A percentile compares a stretch with the other conserved stretches of the same genome.
phyloP scores from a whole-genome alignment of 129 eudicot genomes.

The Pittosporum tobira region DNA sequence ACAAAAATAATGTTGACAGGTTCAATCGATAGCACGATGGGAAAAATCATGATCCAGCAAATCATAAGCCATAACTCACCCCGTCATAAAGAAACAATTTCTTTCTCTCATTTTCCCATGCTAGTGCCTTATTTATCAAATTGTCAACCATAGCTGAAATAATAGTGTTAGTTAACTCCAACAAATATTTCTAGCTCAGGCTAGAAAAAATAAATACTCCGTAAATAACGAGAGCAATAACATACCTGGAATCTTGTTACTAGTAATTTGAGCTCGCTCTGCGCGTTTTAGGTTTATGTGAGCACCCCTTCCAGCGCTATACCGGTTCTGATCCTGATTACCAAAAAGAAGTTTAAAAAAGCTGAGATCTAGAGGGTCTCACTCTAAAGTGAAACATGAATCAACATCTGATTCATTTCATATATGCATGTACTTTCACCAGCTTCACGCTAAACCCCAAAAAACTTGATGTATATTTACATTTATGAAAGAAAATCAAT shows the following conservation, averaged over 20 bases:
- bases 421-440: neutral
- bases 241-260: slow-evolving; percentile 80
- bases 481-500: too few relatives aligned
- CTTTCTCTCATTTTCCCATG: slow-evolving; percentile 70
- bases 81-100: slow-evolving; percentile 74
- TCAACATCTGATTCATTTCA: too few relatives aligned
- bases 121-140: slow-evolving; percentile 55
- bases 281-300: slow-evolving; percentile 86
- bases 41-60: neutral
- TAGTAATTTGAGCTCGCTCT: slow-evolving; percentile 73
- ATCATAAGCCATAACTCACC: slow-evolving; percentile 32
- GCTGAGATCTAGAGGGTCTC: slow-evolving; percentile 1
- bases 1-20: slow-evolving; percentile 10
- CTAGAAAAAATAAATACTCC: too few relatives aligned
- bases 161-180: slow-evolving; percentile 9
- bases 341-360: slow-evolving; percentile 11
- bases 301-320: slow-evolving; percentile 89
- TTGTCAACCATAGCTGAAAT: slow-evolving; percentile 64
- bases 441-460: too few relatives aligned
- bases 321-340: slow-evolving; percentile 61
- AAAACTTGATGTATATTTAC: too few relatives aligned
- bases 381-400: neutral
- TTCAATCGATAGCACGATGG: neutral
- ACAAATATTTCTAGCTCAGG: neutral
- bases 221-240: slow-evolving; percentile 4